Evolutionary conservation across 2,329 filamentous ascomycete species (phyloP).

Genomic region (Chaetomium globosum): DNA sequence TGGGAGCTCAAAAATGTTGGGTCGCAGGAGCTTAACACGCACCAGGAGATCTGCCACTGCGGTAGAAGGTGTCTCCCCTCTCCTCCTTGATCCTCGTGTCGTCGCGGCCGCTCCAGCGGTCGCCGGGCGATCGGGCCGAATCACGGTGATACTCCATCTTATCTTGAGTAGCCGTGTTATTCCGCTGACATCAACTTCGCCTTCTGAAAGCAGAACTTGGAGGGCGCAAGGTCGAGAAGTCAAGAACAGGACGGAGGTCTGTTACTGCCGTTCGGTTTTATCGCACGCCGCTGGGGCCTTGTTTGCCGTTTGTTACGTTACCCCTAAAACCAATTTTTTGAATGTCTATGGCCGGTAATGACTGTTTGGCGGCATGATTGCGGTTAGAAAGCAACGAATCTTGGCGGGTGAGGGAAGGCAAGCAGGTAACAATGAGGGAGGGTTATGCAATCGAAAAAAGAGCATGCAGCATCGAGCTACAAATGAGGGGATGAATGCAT

Average conservation of each 20-base stretch:
- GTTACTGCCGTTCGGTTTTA: neutral
- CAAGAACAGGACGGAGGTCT: neutral
- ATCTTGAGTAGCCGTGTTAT: neutral
- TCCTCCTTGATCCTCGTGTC: slow-evolving; percentile 57
- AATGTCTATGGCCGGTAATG: slow-evolving; percentile 45
- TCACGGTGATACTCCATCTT: slow-evolving; percentile 61
- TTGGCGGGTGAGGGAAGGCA: slow-evolving; percentile 32
- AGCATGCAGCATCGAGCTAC: slow-evolving; percentile 33
- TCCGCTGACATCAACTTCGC: neutral
- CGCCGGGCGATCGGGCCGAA: slow-evolving; percentile 55
- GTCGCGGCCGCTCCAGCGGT: slow-evolving; percentile 58
- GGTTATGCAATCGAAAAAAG: slow-evolving; percentile 23
- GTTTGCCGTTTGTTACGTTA: slow-evolving; percentile 39
- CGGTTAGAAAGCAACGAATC: slow-evolving; percentile 57
- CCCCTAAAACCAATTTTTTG: slow-evolving; percentile 33
- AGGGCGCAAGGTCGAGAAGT: neutral
- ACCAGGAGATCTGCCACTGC: slow-evolving; percentile 69
- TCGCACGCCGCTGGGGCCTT: slow-evolving; percentile 6
- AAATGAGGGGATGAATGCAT: slow-evolving; percentile 30
- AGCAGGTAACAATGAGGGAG: slow-evolving; percentile 26
- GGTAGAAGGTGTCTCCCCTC: slow-evolving; percentile 62
- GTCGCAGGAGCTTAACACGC: slow-evolving; percentile 44
- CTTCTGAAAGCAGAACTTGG: neutral
- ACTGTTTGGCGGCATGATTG: slow-evolving; percentile 56
- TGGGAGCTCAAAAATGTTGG: neutral